Evolutionary conservation across 495 filamentous ascomycete genomes (phyloP), one percentile per base, ranked within the genome.

Genomic region (Xylaria flabelliformis): DNA sequence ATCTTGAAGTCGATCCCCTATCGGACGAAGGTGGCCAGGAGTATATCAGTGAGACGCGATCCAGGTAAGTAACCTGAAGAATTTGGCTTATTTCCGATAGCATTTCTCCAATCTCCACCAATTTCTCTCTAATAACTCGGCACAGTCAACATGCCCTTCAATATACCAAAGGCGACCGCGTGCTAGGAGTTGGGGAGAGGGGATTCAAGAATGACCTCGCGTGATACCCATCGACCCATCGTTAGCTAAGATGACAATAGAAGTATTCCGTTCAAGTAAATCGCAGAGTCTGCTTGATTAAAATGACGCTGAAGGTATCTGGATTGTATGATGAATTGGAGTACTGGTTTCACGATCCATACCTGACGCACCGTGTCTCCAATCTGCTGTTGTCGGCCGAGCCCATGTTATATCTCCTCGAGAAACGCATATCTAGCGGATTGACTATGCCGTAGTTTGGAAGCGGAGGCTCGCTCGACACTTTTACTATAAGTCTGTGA

Each of bases 381-480:
- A 12, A 29, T 34, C 44, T 17, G 13, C 34, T 15, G 46, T n/a
- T 46, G 32, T 29, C 46, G 39, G 64, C 44, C 29, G 53, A 51
- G 34, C 19, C 19, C 17, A 32, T 21, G 17, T 39, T 46, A 51
- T 17, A 21, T 24, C 39, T 29, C 64, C 44, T 34, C 46, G 36
- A 29, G 7, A 21, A 39, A 36, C 39, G 53, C 32, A 66, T 66
- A 66, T 53, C 32, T 32, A 41, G 64, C 19, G 46, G n/a, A 24
- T 66, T 46, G 15, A 36, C 62, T 65, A 42, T 8, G n/a, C 8
- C 17, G 13, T 9, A 5, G 42, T 32, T 26, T 46, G 42, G 24
- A 50, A 48, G 62, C 13, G 62, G 48, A 50, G 62, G 62, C n/a
- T 65, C 44, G 36, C 62, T 46, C 19, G 41, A 65, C 6, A 50